Conservation (phyloP, 495 filamentous ascomycete species). For the Saxophila tyrrhenica region DNA sequence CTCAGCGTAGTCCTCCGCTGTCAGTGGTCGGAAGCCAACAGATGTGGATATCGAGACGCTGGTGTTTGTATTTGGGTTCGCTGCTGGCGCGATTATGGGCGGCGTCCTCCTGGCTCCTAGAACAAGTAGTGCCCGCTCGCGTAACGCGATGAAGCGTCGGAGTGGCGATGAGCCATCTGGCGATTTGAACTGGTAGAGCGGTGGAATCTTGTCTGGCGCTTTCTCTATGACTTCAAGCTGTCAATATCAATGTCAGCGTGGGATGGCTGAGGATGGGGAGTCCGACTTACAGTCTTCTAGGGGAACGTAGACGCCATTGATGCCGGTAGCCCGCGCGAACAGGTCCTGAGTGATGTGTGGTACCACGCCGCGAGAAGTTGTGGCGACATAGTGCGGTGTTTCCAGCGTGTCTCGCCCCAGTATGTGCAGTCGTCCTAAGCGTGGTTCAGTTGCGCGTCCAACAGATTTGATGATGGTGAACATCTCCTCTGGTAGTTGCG, state of each 20-base stretch:
- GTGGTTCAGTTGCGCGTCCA: slow-evolving; percentile 8
- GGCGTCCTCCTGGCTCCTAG: slow-evolving; percentile 69
- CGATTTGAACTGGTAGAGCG: slow-evolving; percentile 35
- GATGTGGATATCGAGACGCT: slow-evolving; percentile 70
- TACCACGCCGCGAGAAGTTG: slow-evolving; percentile 69
- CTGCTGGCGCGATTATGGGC: slow-evolving; percentile 56
- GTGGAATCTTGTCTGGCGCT: slow-evolving; percentile 40
- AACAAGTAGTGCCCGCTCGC: slow-evolving; percentile 49
- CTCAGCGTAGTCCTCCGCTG: slow-evolving; percentile 53
- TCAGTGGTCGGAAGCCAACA: slow-evolving; percentile 64
- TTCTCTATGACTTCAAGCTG: slow-evolving; percentile 64
- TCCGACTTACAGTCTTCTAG: slow-evolving; percentile 79
- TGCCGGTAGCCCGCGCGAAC: slow-evolving; percentile 48
- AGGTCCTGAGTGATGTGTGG: slow-evolving; percentile 86
- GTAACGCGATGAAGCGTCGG: slow-evolving; percentile 58
- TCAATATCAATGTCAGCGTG: slow-evolving; percentile 14
- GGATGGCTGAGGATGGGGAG: slow-evolving; percentile 17
- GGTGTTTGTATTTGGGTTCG: slow-evolving; percentile 60
- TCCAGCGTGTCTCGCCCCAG: slow-evolving; percentile 48
- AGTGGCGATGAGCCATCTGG: slow-evolving; percentile 40
- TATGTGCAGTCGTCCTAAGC: slow-evolving; percentile 52
- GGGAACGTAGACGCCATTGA: slow-evolving; percentile 64
- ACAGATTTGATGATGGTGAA: slow-evolving; percentile 30
- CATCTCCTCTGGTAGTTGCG: slow-evolving; percentile 26
- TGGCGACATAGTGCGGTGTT: slow-evolving; percentile 71